Evolutionary conservation across 1,284 basidiomycete species (phyloP), one percentile per base, ranked within the genome.

Genomic region (Hypsizygus ulmarius): DNA sequence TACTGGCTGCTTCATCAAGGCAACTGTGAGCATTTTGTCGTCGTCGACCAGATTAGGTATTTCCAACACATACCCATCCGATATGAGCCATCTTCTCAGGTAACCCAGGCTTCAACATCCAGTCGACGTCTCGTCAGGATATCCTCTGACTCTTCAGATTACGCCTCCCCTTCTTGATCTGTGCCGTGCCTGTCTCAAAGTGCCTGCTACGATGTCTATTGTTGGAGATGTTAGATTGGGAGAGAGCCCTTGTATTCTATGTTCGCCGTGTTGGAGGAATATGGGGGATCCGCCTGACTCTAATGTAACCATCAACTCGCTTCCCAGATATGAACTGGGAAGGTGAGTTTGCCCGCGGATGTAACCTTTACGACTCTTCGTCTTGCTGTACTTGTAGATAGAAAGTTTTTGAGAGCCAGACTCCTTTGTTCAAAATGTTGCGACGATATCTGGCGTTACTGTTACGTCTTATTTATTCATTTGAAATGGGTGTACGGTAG

Each of bases 1-100:
- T 92, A 92, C 57, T 90, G 84, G 81, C 68, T 90, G 47, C 66
- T 91, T 14, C 90, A 93, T 59, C 75, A 79, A 48, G 90, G 90
- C 18, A 83, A 80, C 56, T 91, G 87, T 57, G 89, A 91, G 55
- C 90, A 93, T 59, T 86, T 84, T 60, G 60, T 89, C 30, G 76
- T 85, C 12, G 55, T 93, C 19, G 83, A 90, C 51, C 74, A 84
- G 49, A 82, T 93, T 53, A 75, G 89, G 90, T 82, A 53, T 12
- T 16, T 1, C 11, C 43, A 70, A 57, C 25, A 14, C 28, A 28
- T 43, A 14, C 43, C 42, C 19, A 29, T 30, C 19, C 29, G 16
- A 15, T 8, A 16, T 16, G 38, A 35, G 40, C 33, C 39, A 29
- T 36, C 7, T 42, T 39, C 50, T 15, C 34, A 34, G 29, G 10